A percentile compares a stretch with the other conserved stretches of the same genome.
Conservation (phyloP, 805 yeast genomes). For the Metschnikowia amazonensis region DNA sequence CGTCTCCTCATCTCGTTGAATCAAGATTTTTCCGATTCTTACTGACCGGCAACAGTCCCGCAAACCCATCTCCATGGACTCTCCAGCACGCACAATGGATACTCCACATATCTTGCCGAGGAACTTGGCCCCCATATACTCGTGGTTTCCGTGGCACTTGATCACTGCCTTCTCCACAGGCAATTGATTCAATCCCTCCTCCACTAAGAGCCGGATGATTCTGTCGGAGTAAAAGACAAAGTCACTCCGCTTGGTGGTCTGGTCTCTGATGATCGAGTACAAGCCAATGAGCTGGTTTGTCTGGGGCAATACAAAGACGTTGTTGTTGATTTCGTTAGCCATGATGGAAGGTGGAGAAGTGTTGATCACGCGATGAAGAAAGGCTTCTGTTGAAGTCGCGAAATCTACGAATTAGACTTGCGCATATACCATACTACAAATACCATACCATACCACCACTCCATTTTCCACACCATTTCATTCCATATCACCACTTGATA, state of each 20-base stretch:
- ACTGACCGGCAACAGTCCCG: conserved; percentile 97
- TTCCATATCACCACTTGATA: too few species aligned
- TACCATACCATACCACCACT: too few species aligned
- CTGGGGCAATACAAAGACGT: conserved; percentile 73
- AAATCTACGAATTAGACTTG: too few species aligned
- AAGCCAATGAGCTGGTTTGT: conserved; percentile 87
- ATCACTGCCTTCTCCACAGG: conserved; percentile 75
- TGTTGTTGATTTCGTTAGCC: conserved; percentile 30
- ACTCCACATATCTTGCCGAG: conserved; percentile 96
- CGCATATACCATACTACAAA: too few species aligned
- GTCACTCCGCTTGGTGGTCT: conserved; percentile 77
- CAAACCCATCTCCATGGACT: conserved; percentile 97
- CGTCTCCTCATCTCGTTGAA: conserved; percentile 98
- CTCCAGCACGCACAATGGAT: conserved; percentile 97
- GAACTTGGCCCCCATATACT: conserved; percentile 73
- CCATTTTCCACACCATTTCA: too few species aligned
- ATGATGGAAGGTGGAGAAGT: conserved; percentile 7
- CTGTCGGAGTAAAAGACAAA: conserved; percentile 94
- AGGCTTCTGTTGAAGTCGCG: too few species aligned
- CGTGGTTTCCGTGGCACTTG: conserved; percentile 71
- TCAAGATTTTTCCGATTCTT: conserved; percentile 91
- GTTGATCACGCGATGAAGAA: conserved; percentile 2
- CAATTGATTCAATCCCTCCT: conserved; percentile 89
- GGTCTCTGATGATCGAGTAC: conserved; percentile 86
- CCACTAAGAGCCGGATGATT: conserved; percentile 88